A percentile compares a stretch with the other conserved stretches of the same genome.
phyloP scores from a whole-genome alignment of 805 yeast genomes.

The Nematodospora valgi region DNA sequence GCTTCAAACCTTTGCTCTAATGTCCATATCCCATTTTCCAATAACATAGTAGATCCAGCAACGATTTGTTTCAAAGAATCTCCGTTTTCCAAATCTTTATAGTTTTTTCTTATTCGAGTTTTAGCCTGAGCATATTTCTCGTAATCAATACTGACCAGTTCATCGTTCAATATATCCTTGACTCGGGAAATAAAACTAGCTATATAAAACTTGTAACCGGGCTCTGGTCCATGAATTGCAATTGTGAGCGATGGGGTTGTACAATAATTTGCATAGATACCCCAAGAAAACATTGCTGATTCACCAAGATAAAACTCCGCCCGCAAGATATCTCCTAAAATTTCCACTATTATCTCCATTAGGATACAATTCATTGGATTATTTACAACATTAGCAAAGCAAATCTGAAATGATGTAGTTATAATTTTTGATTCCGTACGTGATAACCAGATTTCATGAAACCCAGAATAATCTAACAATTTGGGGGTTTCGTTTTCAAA shows the following conservation, averaged over 20 bases:
- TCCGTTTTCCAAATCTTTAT: conserved; percentile 38
- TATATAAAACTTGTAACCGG: conserved; percentile 35
- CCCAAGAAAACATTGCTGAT: conserved; percentile 55
- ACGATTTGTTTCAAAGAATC: conserved; percentile 48
- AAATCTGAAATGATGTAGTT: conserved; percentile 46
- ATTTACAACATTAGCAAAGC: conserved; percentile 23
- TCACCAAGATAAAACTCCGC: conserved; percentile 50
- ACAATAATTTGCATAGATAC: conserved; percentile 49
- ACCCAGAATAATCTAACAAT: conserved; percentile 27
- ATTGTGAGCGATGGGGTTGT: conserved; percentile 53
- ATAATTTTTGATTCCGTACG: conserved; percentile 17
- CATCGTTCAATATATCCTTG: conserved; percentile 13
- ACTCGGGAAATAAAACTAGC: conserved; percentile 29
- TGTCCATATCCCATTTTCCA: conserved; percentile 57
- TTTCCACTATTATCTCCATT: conserved; percentile 52
- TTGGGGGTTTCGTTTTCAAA: conserved; percentile 17
- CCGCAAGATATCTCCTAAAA: conserved; percentile 40
- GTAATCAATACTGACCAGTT: conserved; percentile 14
- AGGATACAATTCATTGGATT: conserved; percentile 40
- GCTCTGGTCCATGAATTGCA: conserved; percentile 51
- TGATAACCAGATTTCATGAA: conserved; percentile 50
- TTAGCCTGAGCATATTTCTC: conserved; percentile 44
- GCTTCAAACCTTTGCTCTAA: conserved; percentile 55
- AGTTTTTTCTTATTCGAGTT: conserved; percentile 44
- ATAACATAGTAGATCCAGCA: conserved; percentile 45